These are phyloP conservation scores for Lasiodiplodia citricola DNA, from an alignment of 2,329 filamentous ascomycete genomes.

Conservation along the genomic window DNA sequence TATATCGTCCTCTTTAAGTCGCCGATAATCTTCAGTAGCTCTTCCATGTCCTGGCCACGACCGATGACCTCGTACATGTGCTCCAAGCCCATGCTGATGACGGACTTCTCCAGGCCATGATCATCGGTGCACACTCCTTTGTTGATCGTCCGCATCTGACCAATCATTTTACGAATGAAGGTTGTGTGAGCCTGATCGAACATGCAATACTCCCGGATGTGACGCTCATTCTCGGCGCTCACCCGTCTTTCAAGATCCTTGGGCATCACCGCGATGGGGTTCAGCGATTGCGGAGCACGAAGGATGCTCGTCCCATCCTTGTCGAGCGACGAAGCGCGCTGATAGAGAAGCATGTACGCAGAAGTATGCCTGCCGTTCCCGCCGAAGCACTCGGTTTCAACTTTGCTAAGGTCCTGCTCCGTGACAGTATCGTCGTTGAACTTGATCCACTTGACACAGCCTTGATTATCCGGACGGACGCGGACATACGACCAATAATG, in stretches of 20 bases:
- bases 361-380: slow-evolving; percentile 46
- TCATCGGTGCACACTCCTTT: slow-evolving; percentile 56
- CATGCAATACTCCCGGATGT: slow-evolving; percentile 78
- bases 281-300: slow-evolving; percentile 51
- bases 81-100: slow-evolving; percentile 62
- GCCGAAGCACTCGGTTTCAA: slow-evolving; percentile 66
- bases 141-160: slow-evolving; percentile 59
- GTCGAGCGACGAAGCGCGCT: slow-evolving; percentile 72
- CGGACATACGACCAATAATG: slow-evolving; percentile 98
- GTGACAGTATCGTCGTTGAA: slow-evolving; percentile 91
- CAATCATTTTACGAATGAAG: slow-evolving; percentile 69
- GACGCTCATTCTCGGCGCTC: slow-evolving; percentile 71
- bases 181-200: slow-evolving; percentile 73
- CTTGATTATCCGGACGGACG: slow-evolving; percentile 66
- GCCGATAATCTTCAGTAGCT: slow-evolving; percentile 63
- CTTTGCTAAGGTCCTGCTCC: slow-evolving; percentile 73
- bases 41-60: slow-evolving; percentile 70
- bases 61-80: slow-evolving; percentile 79
- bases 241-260: slow-evolving; percentile 61
- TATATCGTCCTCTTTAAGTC: slow-evolving; percentile 61
- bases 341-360: slow-evolving; percentile 98
- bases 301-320: slow-evolving; percentile 37
- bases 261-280: slow-evolving; percentile 55
- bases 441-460: slow-evolving; percentile 73
- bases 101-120: slow-evolving; percentile 53